Evolutionary conservation across 1,284 basidiomycete genomes (phyloP).

Genomic region (Albatrellus sp.): DNA sequence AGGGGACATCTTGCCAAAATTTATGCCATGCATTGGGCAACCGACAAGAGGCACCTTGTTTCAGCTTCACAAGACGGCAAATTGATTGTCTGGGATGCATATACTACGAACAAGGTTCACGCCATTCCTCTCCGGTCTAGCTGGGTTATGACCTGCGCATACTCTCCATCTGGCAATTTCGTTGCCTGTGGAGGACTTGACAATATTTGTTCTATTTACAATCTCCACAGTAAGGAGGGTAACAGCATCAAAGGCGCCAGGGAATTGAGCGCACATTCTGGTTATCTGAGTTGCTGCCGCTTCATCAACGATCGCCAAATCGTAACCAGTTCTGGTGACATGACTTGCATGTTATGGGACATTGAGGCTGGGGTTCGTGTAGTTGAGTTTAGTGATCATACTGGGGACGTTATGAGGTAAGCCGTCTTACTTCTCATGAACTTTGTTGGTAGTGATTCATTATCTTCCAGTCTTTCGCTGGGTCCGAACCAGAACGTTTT

Average conservation of each 20-base stretch:
- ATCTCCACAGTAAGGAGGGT: constrained; percentile 64
- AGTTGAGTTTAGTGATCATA: constrained; percentile 97
- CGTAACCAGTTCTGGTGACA: constrained; percentile 93
- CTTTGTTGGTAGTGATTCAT: background rate
- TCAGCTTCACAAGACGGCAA: constrained; percentile 99
- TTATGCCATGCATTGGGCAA: constrained; percentile 99
- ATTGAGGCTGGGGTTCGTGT: constrained; percentile 93
- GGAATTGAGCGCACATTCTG: constrained; percentile 93
- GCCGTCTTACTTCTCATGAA: constrained; percentile 13
- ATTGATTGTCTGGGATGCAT: constrained; percentile 99
- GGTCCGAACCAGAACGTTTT: constrained; percentile 93
- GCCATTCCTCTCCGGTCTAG: constrained; percentile 94
- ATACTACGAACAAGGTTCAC: constrained; percentile 99
- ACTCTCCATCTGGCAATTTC: constrained; percentile 91
- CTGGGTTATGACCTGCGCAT: constrained; percentile 99
- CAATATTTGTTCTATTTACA: constrained; percentile 98
- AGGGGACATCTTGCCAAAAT: constrained; percentile 98
- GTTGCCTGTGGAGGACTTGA: constrained; percentile 98
- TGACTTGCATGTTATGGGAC: constrained; percentile 99
- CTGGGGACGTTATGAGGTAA: constrained; percentile 98
- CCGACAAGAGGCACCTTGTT: constrained; percentile 92
- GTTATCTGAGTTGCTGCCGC: constrained; percentile 94
- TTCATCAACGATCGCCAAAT: constrained; percentile 99
- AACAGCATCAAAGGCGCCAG: constrained; percentile 71
- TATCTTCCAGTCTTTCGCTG: constrained; percentile 68